phyloP scores from a whole-genome alignment of 148 eudicot species.

The Suaeda aralocaspica region DNA sequence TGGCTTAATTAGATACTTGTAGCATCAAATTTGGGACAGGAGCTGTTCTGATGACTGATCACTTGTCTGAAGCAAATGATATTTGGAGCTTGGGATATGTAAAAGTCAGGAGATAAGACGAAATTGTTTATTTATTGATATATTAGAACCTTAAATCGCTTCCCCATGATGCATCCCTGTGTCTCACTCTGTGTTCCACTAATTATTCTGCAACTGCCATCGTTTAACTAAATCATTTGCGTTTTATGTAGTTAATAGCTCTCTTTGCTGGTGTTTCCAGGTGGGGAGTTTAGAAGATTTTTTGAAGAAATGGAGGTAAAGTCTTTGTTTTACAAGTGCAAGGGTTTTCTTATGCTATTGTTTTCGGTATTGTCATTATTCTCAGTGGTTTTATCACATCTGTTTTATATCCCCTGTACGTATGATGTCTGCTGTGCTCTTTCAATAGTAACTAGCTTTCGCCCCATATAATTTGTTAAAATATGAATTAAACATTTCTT shows the following conservation, averaged over 20 bases:
- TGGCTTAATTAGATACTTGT: too few relatives aligned
- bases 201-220: not conserved
- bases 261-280: conserved; percentile 29
- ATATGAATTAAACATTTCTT: too few relatives aligned
- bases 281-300: conserved; percentile 97
- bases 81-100: too few relatives aligned
- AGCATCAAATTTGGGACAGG: too few relatives aligned
- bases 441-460: not conserved
- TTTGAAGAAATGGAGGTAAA: conserved; percentile 92
- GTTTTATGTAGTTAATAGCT: not conserved
- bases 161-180: not conserved
- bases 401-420: not conserved
- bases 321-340: not conserved
- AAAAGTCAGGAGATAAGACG: too few relatives aligned
- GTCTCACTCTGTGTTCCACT: not conserved
- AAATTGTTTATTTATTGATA: not conserved
- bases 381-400: not conserved
- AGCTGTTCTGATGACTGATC: too few relatives aligned
- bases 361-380: not conserved
- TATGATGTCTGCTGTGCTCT: not conserved
- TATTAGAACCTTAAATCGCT: not conserved
- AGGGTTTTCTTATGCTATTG: not conserved
- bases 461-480: too few relatives aligned
- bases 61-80: too few relatives aligned
- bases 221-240: not conserved